A percentile compares a stretch with the other conserved stretches of the same genome.
Evolutionary conservation across 2,329 filamentous ascomycete species (phyloP).

Genomic region (Fusarium caatingaense): DNA sequence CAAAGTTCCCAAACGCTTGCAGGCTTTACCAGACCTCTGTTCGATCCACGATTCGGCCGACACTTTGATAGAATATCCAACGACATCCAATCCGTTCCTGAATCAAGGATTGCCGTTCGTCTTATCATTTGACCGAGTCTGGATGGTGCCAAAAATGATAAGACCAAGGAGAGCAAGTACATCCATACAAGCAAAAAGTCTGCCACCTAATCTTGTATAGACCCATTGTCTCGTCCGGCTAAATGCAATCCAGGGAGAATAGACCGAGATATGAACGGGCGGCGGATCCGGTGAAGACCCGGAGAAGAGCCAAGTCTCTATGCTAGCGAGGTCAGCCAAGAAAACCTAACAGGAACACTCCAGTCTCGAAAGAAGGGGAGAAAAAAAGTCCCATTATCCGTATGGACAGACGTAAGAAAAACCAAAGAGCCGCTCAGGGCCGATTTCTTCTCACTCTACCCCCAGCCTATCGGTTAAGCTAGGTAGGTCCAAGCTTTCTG

Average conservation of each 20-base stretch:
- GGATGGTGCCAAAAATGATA: not conserved
- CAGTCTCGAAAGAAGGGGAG: conserved; percentile 22
- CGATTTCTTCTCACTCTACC: not conserved
- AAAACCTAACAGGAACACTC: conserved; percentile 31
- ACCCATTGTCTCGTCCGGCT: conserved; percentile 38
- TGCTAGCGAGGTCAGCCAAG: conserved; percentile 19
- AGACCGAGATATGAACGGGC: conserved; percentile 44
- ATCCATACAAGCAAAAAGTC: conserved; percentile 9
- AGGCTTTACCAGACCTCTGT: conserved; percentile 1
- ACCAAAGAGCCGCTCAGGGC: conserved; percentile 12
- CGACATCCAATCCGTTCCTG: conserved; percentile 10
- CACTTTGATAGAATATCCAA: conserved; percentile 8
- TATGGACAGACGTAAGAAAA: not conserved
- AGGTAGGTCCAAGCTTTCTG: conserved; percentile 26
- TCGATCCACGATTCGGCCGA: conserved; percentile 18
- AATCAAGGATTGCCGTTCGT: conserved; percentile 5
- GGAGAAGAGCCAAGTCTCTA: conserved; percentile 27
- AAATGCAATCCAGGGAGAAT: conserved; percentile 40
- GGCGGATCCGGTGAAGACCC: conserved; percentile 39
- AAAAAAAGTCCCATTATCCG: not conserved
- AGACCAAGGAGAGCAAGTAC: not conserved
- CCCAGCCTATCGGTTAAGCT: not conserved
- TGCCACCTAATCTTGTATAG: conserved; percentile 21
- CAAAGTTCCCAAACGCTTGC: not conserved
- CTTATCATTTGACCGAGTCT: conserved; percentile 14